Conservation (phyloP, 176 grass and related monocot genomes). For the Panicum miliaceum region DNA sequence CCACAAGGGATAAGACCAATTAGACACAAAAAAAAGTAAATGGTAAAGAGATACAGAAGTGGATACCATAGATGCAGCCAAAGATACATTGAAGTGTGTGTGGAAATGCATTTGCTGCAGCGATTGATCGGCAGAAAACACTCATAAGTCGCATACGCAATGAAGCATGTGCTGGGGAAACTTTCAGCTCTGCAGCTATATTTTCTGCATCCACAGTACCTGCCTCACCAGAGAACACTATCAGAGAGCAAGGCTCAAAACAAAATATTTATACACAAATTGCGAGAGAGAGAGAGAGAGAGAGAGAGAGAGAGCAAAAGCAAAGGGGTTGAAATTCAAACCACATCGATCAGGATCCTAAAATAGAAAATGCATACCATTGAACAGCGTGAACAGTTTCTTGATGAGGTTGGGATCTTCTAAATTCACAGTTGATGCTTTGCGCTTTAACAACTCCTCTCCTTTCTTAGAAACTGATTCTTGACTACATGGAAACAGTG, state of each 20-base stretch:
- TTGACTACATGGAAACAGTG: conserved; percentile 64
- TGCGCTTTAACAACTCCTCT: conserved; percentile 78
- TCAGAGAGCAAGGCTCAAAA: neutral
- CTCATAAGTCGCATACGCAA: conserved; percentile 76
- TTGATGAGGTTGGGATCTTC: conserved; percentile 79
- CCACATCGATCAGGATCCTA: neutral
- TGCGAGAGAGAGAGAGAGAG: conserved; percentile 20
- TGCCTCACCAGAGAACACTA: conserved; percentile 32
- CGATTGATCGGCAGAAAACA: conserved; percentile 84
- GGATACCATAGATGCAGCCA: conserved; percentile 82
- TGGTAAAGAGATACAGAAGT: neutral
- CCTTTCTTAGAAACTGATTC: conserved; percentile 91
- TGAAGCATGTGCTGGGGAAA: conserved; percentile 73
- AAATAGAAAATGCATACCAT: conserved; percentile 60
- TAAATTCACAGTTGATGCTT: conserved; percentile 74
- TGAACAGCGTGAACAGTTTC: conserved; percentile 79
- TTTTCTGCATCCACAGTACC: conserved; percentile 49
- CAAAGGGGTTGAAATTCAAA: conserved; percentile 22
- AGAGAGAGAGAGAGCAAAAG: conserved; percentile 13
- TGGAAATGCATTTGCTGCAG: conserved; percentile 91
- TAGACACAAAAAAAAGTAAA: conserved; percentile 5
- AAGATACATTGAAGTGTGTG: conserved; percentile 93
- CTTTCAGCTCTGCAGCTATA: conserved; percentile 77
- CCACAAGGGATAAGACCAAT: neutral
- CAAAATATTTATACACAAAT: neutral